Evolutionary conservation across 208 protist species (phyloP), one percentile per base, ranked within the genome.

Genomic region (Vickermania spadyakhi): DNA sequence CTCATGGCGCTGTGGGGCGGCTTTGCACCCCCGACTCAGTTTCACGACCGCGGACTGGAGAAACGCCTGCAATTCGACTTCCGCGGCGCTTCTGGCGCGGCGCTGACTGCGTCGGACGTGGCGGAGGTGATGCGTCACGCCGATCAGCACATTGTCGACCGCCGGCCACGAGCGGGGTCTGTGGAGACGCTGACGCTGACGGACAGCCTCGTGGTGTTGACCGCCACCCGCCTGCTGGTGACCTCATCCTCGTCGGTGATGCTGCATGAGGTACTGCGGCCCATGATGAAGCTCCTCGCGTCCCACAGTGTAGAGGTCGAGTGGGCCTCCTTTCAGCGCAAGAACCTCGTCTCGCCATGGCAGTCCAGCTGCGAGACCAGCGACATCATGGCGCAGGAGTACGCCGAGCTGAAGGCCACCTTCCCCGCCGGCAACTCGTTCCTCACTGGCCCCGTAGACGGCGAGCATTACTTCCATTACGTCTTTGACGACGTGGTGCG

Each of bases 21-120:
- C 29, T 94, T 90, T 60, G 73, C 65, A 13, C 60, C 58, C 52
- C 69, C 82, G 7, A 77, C 73, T 2, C 56, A 56, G 36, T 65
- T 45, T 31, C 28, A 30, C 59, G 84, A 90, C 67, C 75, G 77
- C 54, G 77, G 79, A 0, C 67, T 88, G 23, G 84, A 94, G 66
- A 94, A 94, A 70, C 84, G 87, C 22, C 76, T 91, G 22, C 81
- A 94, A 74, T 53, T 94, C 13, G 81, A 94, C 75, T 87, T 94
- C 66, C 42, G 23, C 25, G 70, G 69, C 21, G 54, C 49, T 14
- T 23, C 63, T 27, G n/a, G n/a, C n/a, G 57, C 63, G 3, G 45
- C 55, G 18, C 58, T 89, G 23, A 64, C 67, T 7, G 69, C 72
- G 55, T 58, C 57, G 21, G 72, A 82, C 55, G 54, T 89, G 25